Base-by-base conservation (phyloP, 257 asterid species). In the Solanum okadae region DNA sequence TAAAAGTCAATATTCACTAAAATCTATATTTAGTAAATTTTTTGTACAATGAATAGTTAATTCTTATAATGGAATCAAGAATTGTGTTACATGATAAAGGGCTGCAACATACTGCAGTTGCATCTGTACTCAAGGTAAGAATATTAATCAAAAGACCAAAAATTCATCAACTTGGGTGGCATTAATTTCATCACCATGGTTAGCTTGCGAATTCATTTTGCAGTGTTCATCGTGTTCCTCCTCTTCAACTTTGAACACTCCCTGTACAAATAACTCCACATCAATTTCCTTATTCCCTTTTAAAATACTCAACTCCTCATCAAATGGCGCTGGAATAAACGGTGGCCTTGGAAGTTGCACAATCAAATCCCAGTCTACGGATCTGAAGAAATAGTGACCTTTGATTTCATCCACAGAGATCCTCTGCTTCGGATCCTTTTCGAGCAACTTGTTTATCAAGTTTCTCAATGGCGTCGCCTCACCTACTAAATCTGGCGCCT, bases 331-430 rank as follows among this genome's bases (percentile, higher is more conserved):
- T 89, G 99, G 99, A 49, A 97, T 95, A 89, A 89, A 95, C 91
- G 99, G 99, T 49, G 99, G 98, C 76, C 99, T 88, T 68, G 95
- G 91, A 90, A 97, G 90, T 71, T 93, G 94, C 84, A 94, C 87
- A 13, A 97, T 87, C 22, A 86, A 44, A 59, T 93, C 93, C 99
- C 99, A 97, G 88, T 97, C 93, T 3, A 96, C 93, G 4, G 88
- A 93, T 90, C 78, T 87, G 46, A 97, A 97, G 61, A 94, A 97
- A 0, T 82, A 87, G 70, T 97, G 98, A 22, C 92, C 87, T 91
- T 94, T 97, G 90, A 95, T 93, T 40, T 91, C 97, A 52, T 72
- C 77, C 9, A 90, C 93, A 0, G 91, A 87, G 33, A 94, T 93
- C 90, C 99, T 92, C 91, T 89, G 93, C 23, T 42, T 38, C 1